phyloP scores from a whole-genome alignment of 2,329 filamentous ascomycete genomes.

The Triangularia verruculosa region DNA sequence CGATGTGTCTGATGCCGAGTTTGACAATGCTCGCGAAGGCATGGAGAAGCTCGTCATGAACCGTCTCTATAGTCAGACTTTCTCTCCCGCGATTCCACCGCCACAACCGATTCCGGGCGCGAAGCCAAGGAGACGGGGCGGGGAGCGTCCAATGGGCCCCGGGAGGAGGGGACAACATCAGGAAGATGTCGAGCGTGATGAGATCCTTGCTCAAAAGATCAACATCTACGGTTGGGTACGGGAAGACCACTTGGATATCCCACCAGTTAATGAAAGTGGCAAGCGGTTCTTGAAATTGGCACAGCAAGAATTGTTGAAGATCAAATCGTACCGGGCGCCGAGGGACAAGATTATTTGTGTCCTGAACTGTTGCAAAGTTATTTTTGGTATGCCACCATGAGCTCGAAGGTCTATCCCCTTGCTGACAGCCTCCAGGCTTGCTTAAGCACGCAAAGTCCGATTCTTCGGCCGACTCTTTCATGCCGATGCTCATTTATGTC shows the following conservation, averaged over 20 bases:
- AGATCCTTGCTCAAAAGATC: conserved; percentile 94
- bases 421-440: conserved; percentile 55
- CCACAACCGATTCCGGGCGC: conserved; percentile 69
- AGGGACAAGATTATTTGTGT: conserved; percentile 98
- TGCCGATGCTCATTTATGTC: conserved; percentile 92
- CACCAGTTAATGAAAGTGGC: conserved; percentile 78
- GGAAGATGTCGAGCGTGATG: conserved; percentile 94
- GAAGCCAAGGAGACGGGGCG: conserved; percentile 65
- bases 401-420: accelerated
- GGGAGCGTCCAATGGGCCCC: conserved; percentile 67
- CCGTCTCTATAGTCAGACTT: conserved; percentile 89
- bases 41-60: conserved; percentile 99
- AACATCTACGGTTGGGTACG: conserved; percentile 93
- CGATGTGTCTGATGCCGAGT: conserved; percentile 92
- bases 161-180: conserved; percentile 94
- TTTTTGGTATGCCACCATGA: conserved; percentile 66
- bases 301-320: conserved; percentile 92
- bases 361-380: conserved; percentile 98
- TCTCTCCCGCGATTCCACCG: conserved; percentile 86
- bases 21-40: conserved; percentile 95
- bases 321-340: conserved; percentile 94
- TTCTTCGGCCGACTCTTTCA: conserved; percentile 93
- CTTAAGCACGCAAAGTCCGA: conserved; percentile 90
- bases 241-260: conserved; percentile 91
- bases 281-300: conserved; percentile 84